Conservation (phyloP, 2,329 filamentous ascomycete species). For the Diaporthe amygdali region DNA sequence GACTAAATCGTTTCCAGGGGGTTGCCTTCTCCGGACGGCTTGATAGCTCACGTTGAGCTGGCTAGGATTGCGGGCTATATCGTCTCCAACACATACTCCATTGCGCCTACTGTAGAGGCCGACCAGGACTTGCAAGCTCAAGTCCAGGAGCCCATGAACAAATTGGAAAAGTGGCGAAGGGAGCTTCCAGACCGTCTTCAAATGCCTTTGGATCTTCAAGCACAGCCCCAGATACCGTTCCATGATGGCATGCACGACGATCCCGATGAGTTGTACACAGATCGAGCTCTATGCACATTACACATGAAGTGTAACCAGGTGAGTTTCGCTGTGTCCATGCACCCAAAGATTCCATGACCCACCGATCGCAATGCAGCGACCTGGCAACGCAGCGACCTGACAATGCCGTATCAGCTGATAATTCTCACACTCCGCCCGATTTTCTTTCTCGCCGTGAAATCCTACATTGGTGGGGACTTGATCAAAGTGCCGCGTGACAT, state of each 20-base stretch:
- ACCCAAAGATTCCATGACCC: neutral
- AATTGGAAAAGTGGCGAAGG: slow-evolving; percentile 43
- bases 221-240: slow-evolving; percentile 31
- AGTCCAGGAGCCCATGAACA: slow-evolving; percentile 44
- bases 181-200: slow-evolving; percentile 37
- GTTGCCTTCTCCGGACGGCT: slow-evolving; percentile 48
- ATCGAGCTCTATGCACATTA: slow-evolving; percentile 49
- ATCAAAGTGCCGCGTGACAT: slow-evolving; percentile 34
- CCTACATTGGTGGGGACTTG: slow-evolving; percentile 47
- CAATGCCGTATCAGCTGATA: slow-evolving; percentile 42
- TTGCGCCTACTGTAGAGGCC: slow-evolving; percentile 32
- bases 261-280: slow-evolving; percentile 28
- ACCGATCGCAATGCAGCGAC: slow-evolving; percentile 10
- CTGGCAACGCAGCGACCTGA: slow-evolving; percentile 11
- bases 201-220: slow-evolving; percentile 37
- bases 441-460: slow-evolving; percentile 53
- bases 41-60: slow-evolving; percentile 52
- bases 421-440: slow-evolving; percentile 54
- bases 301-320: slow-evolving; percentile 56
- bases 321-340: slow-evolving; percentile 14
- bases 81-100: slow-evolving; percentile 51
- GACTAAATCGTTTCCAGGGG: slow-evolving; percentile 35
- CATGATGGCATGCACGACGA: slow-evolving; percentile 34
- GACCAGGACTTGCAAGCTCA: slow-evolving; percentile 29
- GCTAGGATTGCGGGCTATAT: slow-evolving; percentile 54